Conservation (phyloP, 2,329 filamentous ascomycete genomes). For the Sclerotiophoma versabilis region DNA sequence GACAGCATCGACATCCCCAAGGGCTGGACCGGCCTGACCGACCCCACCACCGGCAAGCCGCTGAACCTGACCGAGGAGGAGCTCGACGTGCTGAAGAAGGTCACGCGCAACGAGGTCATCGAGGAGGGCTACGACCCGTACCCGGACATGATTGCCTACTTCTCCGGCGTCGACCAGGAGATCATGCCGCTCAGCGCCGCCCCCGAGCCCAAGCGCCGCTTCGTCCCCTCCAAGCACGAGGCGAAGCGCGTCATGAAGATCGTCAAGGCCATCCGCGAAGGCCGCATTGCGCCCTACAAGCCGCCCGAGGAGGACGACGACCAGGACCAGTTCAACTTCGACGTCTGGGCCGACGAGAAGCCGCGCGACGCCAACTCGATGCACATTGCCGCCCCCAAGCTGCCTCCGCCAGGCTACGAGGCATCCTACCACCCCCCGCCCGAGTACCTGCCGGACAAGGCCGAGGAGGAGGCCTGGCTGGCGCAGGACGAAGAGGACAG, state of each 20-base stretch:
- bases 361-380: constrained; percentile 81
- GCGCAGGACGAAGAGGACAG: constrained; percentile 87
- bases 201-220: constrained; percentile 93
- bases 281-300: constrained; percentile 89
- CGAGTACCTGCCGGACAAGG: constrained; percentile 88
- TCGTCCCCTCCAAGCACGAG: constrained; percentile 96
- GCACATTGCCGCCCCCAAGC: constrained; percentile 93
- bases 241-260: constrained; percentile 97
- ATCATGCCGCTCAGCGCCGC: constrained; percentile 94
- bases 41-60: constrained; percentile 92
- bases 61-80: constrained; percentile 87
- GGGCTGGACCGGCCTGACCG: constrained; percentile 95
- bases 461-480: constrained; percentile 86
- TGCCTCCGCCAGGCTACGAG: constrained; percentile 91
- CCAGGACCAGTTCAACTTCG: constrained; percentile 76
- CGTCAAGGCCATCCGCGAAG: constrained; percentile 92
- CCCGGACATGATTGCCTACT: constrained; percentile 91
- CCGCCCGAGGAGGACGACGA: constrained; percentile 77
- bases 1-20: constrained; percentile 97
- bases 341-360: constrained; percentile 94
- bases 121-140: constrained; percentile 93
- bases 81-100: constrained; percentile 82
- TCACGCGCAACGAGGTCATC: constrained; percentile 88
- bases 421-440: constrained; percentile 95
- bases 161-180: constrained; percentile 81